A percentile compares a stretch with the other conserved stretches of the same genome.
Conservation (phyloP, 768 basidiomycete species). For the Auricularia cornea region DNA sequence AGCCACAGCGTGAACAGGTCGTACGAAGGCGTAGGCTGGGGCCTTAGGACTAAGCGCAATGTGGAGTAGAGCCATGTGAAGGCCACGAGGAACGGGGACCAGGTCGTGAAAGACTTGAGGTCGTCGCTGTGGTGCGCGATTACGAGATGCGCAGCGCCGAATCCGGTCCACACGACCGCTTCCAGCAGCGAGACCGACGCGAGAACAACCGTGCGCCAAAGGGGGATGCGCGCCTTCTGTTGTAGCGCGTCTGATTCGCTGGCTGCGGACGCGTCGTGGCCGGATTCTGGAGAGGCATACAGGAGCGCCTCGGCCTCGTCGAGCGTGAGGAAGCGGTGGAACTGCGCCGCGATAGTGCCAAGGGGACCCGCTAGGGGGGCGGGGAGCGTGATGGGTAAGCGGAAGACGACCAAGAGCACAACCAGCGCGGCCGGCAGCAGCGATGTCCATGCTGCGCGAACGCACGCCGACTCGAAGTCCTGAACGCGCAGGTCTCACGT, state of each 20-base stretch:
- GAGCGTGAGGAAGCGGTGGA: slow-evolving; percentile 40
- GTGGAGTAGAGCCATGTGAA: slow-evolving; percentile 18
- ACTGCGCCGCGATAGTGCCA: slow-evolving; percentile 17
- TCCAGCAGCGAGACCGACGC: slow-evolving; percentile 12
- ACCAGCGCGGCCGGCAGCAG: slow-evolving; percentile 41
- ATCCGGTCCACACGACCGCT: slow-evolving; percentile 11
- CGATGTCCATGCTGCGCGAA: slow-evolving; percentile 45
- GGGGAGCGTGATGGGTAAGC: slow-evolving; percentile 20
- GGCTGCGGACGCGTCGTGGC: background rate
- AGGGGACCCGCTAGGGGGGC: slow-evolving; percentile 5
- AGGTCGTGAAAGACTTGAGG: background rate
- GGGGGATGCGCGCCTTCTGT: background rate
- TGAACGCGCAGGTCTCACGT: background rate
- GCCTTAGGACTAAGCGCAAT: slow-evolving; percentile 9
- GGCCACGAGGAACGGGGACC: slow-evolving; percentile 11
- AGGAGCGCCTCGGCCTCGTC: slow-evolving; percentile 43
- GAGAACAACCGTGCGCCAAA: slow-evolving; percentile 13
- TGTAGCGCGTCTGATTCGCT: background rate
- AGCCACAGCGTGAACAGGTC: slow-evolving; percentile 15
- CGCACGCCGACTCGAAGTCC: slow-evolving; percentile 39
- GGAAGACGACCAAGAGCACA: slow-evolving; percentile 23
- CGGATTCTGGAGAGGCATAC: background rate
- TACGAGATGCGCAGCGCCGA: slow-evolving; percentile 10
- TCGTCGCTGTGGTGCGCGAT: background rate
- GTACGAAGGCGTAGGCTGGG: slow-evolving; percentile 13